phyloP scores from a whole-genome alignment of 2,329 filamentous ascomycete species.

The Fusarium palustre region DNA sequence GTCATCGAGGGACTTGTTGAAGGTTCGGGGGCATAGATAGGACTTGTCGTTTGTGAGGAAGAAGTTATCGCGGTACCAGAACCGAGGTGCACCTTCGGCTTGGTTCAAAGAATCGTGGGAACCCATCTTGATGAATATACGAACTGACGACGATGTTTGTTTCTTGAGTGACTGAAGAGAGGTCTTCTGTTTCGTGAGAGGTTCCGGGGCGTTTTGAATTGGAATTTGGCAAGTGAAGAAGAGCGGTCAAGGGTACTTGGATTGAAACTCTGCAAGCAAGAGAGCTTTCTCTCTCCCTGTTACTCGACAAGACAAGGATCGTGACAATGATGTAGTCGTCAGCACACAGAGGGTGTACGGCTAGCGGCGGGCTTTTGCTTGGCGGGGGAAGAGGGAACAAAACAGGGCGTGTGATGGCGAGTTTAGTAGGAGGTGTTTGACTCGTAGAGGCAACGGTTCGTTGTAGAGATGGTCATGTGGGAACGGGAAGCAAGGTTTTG shows the following conservation, averaged over 20 bases:
- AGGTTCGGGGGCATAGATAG: slow-evolving; percentile 64
- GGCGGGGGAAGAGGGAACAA: slow-evolving; percentile 21
- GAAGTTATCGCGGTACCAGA: slow-evolving; percentile 67
- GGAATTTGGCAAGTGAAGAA: background rate
- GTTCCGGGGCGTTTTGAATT: background rate
- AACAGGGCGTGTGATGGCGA: slow-evolving; percentile 42
- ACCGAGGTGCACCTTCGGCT: slow-evolving; percentile 52
- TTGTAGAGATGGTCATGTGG: slow-evolving; percentile 37
- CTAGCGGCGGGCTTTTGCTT: slow-evolving; percentile 40
- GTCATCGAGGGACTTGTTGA: slow-evolving; percentile 68
- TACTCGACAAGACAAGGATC: slow-evolving; percentile 20
- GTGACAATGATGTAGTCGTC: slow-evolving; percentile 39
- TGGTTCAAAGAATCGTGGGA: slow-evolving; percentile 44
- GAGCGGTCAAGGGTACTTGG: background rate
- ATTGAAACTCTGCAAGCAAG: background rate
- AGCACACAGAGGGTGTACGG: slow-evolving; percentile 37
- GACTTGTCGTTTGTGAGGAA: slow-evolving; percentile 70
- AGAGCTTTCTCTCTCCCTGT: slow-evolving; percentile 2
- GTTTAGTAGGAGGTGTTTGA: slow-evolving; percentile 30
- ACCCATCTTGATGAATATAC: slow-evolving; percentile 42
- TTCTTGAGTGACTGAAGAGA: background rate
- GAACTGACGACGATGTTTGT: slow-evolving; percentile 4
- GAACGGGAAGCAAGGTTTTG: slow-evolving; percentile 29
- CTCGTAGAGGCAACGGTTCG: slow-evolving; percentile 37
- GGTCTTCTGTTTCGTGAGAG: slow-evolving; percentile 1